Evolutionary conservation across 345 rosid species (phyloP).

Genomic region (Lagerstroemia speciosa): DNA sequence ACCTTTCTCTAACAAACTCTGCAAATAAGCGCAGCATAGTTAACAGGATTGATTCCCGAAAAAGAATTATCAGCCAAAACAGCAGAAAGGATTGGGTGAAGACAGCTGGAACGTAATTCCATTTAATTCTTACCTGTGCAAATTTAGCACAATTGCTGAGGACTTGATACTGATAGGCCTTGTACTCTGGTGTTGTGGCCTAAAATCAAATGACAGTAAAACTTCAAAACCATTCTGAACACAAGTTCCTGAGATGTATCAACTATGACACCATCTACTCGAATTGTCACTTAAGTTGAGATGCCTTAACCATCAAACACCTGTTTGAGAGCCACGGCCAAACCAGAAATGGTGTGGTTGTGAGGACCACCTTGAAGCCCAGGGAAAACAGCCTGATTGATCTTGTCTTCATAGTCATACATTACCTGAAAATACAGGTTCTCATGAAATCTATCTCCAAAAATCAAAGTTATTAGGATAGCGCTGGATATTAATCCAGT

Average conservation of each 20-base stretch:
- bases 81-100: not conserved
- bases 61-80: not conserved
- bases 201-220: slow-evolving; percentile 18
- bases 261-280: not conserved
- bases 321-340: slow-evolving; percentile 94
- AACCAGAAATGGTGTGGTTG: slow-evolving; percentile 83
- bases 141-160: slow-evolving; percentile 65
- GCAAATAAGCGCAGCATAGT: slow-evolving; percentile 20
- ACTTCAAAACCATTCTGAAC: not conserved
- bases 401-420: slow-evolving; percentile 81
- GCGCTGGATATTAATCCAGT: not conserved
- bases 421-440: slow-evolving; percentile 43
- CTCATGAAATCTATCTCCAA: not conserved
- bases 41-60: slow-evolving; percentile 1
- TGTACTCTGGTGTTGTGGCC: slow-evolving; percentile 79
- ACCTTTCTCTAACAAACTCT: slow-evolving; percentile 62
- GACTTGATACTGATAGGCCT: slow-evolving; percentile 88
- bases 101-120: not conserved
- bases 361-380: slow-evolving; percentile 99
- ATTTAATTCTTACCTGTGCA: slow-evolving; percentile 43
- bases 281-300: not conserved
- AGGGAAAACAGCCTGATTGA: slow-evolving; percentile 89
- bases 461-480: not conserved
- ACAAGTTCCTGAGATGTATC: not conserved
- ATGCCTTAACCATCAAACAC: slow-evolving; percentile 16